These are phyloP conservation scores for Kodamaea jinghongensis DNA, from an alignment of 805 yeast species.

Conservation along the genomic window DNA sequence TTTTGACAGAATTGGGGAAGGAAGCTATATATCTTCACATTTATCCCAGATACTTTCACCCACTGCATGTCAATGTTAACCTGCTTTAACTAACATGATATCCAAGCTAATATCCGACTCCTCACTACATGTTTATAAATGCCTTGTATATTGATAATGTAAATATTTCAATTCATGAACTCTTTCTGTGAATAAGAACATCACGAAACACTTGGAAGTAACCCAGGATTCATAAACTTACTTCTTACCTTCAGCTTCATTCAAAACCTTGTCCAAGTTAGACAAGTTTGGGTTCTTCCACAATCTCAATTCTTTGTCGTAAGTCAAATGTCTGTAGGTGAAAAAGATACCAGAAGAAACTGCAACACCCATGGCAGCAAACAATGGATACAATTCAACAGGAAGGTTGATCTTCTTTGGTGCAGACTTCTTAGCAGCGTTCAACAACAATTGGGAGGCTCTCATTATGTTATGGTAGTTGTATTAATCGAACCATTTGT, in stretches of 20 bases:
- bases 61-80: no score
- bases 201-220: no score
- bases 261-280: slow-evolving; percentile 40
- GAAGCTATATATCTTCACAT: no score
- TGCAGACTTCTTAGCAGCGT: slow-evolving; percentile 36
- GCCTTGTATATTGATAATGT: no score
- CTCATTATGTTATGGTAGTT: slow-evolving; percentile 28
- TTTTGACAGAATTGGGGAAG: no score
- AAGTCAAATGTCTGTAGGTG: slow-evolving; percentile 48
- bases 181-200: no score
- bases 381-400: slow-evolving; percentile 47
- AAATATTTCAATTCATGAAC: no score
- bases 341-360: slow-evolving; percentile 35
- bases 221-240: slow-evolving; percentile 3
- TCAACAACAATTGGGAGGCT: slow-evolving; percentile 38
- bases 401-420: slow-evolving; percentile 26
- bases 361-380: slow-evolving; percentile 45
- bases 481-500: slow-evolving; percentile 10
- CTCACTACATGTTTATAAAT: no score
- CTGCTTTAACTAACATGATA: no score
- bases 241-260: slow-evolving; percentile 22
- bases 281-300: slow-evolving; percentile 47
- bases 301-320: slow-evolving; percentile 45
- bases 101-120: no score
- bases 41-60: no score